phyloP scores from a whole-genome alignment of 768 basidiomycete species.

The Paxillus involutus region DNA sequence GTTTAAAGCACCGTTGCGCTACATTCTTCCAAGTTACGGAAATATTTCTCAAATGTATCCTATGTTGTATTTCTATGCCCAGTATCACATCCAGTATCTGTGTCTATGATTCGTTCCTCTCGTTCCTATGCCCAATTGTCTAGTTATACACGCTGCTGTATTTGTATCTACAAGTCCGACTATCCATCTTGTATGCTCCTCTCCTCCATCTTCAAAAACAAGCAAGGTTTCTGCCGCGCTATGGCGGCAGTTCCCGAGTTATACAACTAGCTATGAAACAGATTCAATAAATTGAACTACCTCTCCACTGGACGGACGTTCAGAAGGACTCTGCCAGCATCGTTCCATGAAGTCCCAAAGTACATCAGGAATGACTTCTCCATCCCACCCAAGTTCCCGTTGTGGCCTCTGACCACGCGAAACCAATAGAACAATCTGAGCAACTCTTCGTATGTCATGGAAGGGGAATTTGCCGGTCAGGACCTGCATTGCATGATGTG shows the following conservation, averaged over 20 bases:
- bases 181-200: no score
- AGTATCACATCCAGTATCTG: no score
- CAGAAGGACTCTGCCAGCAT: conserved; percentile 19
- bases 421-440: conserved; percentile 25
- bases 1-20: no score
- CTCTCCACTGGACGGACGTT: conserved; percentile 15
- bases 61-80: no score
- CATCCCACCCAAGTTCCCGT: conserved; percentile 20
- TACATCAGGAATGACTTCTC: conserved; percentile 18
- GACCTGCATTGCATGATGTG: conserved; percentile 7
- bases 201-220: neutral
- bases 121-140: no score
- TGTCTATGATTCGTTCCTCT: no score
- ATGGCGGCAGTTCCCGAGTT: no score
- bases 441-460: conserved; percentile 14
- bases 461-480: conserved; percentile 27
- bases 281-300: conserved; percentile 16
- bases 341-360: conserved; percentile 22
- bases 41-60: no score
- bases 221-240: neutral
- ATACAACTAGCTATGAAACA: neutral
- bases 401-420: conserved; percentile 4
- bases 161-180: no score
- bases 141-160: no score
- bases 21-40: no score